phyloP scores from a whole-genome alignment of 805 yeast species.

The Yamadazyma endophytica region DNA sequence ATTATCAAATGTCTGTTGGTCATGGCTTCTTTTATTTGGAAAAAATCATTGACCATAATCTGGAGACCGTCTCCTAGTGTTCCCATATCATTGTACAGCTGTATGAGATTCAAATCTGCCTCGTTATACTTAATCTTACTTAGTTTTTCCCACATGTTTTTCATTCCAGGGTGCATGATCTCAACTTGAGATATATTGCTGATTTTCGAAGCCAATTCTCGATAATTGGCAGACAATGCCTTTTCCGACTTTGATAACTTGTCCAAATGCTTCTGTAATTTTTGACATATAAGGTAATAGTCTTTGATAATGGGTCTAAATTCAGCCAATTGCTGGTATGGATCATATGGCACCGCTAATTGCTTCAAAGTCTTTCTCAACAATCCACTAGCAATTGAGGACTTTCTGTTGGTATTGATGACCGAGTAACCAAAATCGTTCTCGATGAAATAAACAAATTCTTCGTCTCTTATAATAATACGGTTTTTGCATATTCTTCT shows the following conservation, averaged over 20 bases:
- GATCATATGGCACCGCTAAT: slow-evolving; percentile 87
- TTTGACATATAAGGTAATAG: slow-evolving; percentile 57
- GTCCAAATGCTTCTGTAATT: slow-evolving; percentile 49
- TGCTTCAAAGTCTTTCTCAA: slow-evolving; percentile 89
- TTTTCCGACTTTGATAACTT: slow-evolving; percentile 55
- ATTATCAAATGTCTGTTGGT: slow-evolving; percentile 89
- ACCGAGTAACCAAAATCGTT: slow-evolving; percentile 67
- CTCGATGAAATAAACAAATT: slow-evolving; percentile 78
- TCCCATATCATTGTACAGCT: slow-evolving; percentile 69
- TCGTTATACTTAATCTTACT: slow-evolving; percentile 63
- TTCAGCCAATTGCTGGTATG: slow-evolving; percentile 70
- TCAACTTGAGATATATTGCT: slow-evolving; percentile 40
- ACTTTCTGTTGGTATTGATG: slow-evolving; percentile 51
- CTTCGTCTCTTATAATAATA: slow-evolving; percentile 81
- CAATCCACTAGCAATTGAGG: slow-evolving; percentile 75
- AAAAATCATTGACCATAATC: slow-evolving; percentile 67
- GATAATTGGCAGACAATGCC: slow-evolving; percentile 41
- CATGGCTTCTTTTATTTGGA: slow-evolving; percentile 83
- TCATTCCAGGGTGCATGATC: slow-evolving; percentile 62
- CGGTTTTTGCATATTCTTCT: slow-evolving; percentile 70
- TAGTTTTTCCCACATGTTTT: slow-evolving; percentile 71
- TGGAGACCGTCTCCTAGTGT: slow-evolving; percentile 72
- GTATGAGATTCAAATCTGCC: slow-evolving; percentile 73
- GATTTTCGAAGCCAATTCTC: slow-evolving; percentile 46
- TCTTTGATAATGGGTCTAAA: slow-evolving; percentile 85